Evolutionary conservation across 2,329 filamentous ascomycete species (phyloP).

Genomic region (Teratosphaeria gauchensis): DNA sequence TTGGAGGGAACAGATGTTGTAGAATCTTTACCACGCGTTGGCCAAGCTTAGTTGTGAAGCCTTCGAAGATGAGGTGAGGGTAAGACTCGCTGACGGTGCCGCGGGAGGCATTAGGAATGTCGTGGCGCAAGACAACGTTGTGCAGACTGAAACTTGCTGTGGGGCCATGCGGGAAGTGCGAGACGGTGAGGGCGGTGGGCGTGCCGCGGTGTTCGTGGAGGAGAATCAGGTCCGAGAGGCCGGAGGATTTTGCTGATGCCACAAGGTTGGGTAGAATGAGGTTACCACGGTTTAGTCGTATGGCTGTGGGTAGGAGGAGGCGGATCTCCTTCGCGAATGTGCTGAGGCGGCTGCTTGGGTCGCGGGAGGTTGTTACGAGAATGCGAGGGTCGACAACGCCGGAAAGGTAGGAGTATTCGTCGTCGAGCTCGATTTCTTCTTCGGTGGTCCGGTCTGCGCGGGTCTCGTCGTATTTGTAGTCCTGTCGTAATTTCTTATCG

Average conservation of each 20-base stretch:
- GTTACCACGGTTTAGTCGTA: constrained; percentile 85
- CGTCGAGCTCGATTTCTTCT: constrained; percentile 66
- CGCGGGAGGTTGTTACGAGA: constrained; percentile 81
- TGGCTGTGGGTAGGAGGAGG: constrained; percentile 71
- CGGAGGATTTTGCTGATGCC: constrained; percentile 66
- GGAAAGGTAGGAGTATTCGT: constrained; percentile 85
- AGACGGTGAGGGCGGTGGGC: constrained; percentile 79
- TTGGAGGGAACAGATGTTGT: constrained; percentile 87
- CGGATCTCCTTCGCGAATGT: constrained; percentile 90
- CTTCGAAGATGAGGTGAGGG: constrained; percentile 91
- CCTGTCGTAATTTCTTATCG: constrained; percentile 71
- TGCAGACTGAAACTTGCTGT: constrained; percentile 81
- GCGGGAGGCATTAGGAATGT: constrained; percentile 78
- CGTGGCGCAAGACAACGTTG: constrained; percentile 84
- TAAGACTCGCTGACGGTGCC: constrained; percentile 90
- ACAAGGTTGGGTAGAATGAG: constrained; percentile 80
- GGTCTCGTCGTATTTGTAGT: constrained; percentile 91
- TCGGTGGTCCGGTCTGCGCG: constrained; percentile 55
- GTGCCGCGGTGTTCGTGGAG: constrained; percentile 89
- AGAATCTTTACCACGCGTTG: constrained; percentile 78
- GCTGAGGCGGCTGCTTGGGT: constrained; percentile 73
- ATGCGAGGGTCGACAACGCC: constrained; percentile 83
- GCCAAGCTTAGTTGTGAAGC: constrained; percentile 74
- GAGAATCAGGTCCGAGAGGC: constrained; percentile 74
- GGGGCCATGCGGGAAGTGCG: constrained; percentile 79